These are phyloP conservation scores for Solanum aculeatissimum DNA, from an alignment of 305 asterid genomes.

Conservation along the genomic window DNA sequence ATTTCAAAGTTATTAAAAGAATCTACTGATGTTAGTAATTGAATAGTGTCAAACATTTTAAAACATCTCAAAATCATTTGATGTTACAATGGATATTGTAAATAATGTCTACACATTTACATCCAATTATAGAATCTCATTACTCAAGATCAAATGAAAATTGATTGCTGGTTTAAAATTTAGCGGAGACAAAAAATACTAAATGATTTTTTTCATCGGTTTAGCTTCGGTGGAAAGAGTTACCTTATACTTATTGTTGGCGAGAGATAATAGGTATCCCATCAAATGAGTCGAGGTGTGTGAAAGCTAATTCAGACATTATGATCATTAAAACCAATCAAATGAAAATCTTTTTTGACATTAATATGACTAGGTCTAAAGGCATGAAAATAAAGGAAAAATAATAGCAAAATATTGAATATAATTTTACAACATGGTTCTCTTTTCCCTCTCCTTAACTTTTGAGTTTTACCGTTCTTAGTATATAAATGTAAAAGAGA, in stretches of 20 bases:
- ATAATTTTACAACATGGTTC: neutral
- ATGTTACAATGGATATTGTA: neutral
- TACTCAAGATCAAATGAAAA: neutral
- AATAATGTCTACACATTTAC: neutral
- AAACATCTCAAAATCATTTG: neutral
- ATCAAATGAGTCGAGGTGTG: too few species aligned
- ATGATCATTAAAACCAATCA: neutral
- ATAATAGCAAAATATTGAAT: neutral
- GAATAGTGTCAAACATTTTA: neutral
- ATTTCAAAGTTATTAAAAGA: neutral
- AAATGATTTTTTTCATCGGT: too few species aligned
- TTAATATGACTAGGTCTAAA: neutral
- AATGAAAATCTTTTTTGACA: neutral
- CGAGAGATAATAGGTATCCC: too few species aligned
- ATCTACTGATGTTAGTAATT: neutral
- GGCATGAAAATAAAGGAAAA: neutral
- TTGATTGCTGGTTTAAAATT: too few species aligned
- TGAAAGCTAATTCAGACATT: too few species aligned
- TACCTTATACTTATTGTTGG: too few species aligned
- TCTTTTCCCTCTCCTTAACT: too few species aligned
- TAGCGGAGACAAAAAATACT: too few species aligned
- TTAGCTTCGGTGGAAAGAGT: too few species aligned
- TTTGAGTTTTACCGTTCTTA: too few species aligned
- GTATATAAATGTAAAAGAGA: neutral
- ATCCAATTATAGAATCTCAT: neutral